Base-by-base conservation (phyloP, 225 moss, liverwort and hornwort species). In the Physcomitrium patens region DNA sequence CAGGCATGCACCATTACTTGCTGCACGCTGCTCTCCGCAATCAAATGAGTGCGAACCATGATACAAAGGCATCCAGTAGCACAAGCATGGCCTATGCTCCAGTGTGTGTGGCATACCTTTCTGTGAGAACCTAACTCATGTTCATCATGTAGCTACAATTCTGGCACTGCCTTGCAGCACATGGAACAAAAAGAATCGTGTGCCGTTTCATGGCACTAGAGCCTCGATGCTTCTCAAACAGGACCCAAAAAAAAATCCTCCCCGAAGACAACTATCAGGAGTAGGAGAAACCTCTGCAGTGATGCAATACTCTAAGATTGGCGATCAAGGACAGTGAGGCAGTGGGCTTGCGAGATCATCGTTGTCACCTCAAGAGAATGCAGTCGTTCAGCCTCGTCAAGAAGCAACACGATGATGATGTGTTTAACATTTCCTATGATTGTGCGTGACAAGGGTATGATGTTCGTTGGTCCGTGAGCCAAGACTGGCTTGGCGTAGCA, bases 401-500 rank as follows among this genome's bases (percentile, higher is more conserved):
- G 31, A 8, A 8, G 51, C 68, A 49, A 48, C 49, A 7, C 11
- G 22, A 17, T 58, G 60, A 23, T 16, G 22, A 20, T 58, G 60
- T 16, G 65, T 13, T 46, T 74, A 62, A 37, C 68, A 60, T 69
- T 27, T 69, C 68, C 68, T 69, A 60, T 60, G n/a, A 43, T 60
- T 58, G 2, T 52, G 42, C 42, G 18, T 54, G 19, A 61, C 69
- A 69, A 69, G 58, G 10, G 69, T 22, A 53, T 76, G 76, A 45
- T 81, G 71, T 2, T 81, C 81, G 47, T 81, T 80, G 67, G 76
- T 93, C 23, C 91, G 86, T 31, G 93, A 91, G 41, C 89, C 91
- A 12, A 93, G 77, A 70, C 90, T 93, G 10, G 91, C 93, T 70
- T 93, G 93, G 68, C 93, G 76, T 50, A 90, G 31, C 14, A 93